phyloP scores from a whole-genome alignment of 73 alveolate species.

The Paramecium sexaurelia region DNA sequence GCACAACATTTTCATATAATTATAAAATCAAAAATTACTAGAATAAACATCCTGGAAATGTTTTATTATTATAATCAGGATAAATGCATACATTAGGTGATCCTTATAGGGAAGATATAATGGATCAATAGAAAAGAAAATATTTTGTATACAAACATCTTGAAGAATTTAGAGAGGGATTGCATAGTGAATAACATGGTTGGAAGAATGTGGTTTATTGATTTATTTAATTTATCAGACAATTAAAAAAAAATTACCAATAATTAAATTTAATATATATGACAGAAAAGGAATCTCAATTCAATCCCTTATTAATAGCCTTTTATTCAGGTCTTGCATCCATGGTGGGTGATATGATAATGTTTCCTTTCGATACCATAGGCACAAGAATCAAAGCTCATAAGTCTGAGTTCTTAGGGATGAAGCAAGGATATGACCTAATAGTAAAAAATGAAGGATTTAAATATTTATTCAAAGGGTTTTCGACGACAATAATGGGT shows the following conservation, averaged over 20 bases:
- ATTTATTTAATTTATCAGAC: neutral
- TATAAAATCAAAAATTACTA: neutral
- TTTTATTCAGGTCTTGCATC: constrained; percentile 58
- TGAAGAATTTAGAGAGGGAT: constrained; percentile 33
- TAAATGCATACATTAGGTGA: neutral
- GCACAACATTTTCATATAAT: neutral
- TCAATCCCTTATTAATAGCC: constrained; percentile 55
- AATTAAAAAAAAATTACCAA: neutral
- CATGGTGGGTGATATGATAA: constrained; percentile 61
- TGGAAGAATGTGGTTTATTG: constrained; percentile 52
- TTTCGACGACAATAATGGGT: constrained; percentile 64
- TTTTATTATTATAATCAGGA: neutral
- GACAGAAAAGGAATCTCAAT: neutral
- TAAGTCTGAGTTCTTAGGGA: constrained; percentile 33
- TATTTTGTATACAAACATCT: constrained; percentile 14
- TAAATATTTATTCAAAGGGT: constrained; percentile 62
- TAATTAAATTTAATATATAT: constrained; percentile 5
- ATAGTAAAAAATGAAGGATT: constrained; percentile 65
- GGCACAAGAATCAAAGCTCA: constrained; percentile 68
- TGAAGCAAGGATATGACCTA: constrained; percentile 61
- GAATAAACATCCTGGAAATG: constrained; percentile 31
- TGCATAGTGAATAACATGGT: neutral
- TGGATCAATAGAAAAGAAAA: neutral
- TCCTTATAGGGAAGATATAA: neutral
- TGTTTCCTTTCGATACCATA: constrained; percentile 68